A percentile compares a stretch with the other conserved stretches of the same genome.
Evolutionary conservation across 179 eudicot genomes (phyloP).

Genomic region (Silene noctiflora): DNA sequence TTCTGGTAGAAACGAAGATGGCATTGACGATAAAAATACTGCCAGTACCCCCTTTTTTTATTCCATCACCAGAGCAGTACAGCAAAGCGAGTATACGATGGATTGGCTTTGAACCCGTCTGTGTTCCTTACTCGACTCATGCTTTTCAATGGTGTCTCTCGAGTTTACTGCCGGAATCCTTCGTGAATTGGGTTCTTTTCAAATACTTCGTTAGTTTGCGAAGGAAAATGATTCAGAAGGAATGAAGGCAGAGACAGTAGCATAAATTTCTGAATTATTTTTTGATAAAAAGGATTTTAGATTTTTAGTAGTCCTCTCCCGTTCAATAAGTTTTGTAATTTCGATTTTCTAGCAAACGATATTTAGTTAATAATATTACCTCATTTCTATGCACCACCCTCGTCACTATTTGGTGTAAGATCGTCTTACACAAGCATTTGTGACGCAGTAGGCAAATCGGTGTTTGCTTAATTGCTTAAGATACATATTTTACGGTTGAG

Average conservation of each 20-base stretch:
- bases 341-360: too few relatives aligned
- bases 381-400: too few relatives aligned
- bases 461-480: too few relatives aligned
- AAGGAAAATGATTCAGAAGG: constrained; percentile 32
- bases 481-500: too few relatives aligned
- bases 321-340: too few relatives aligned
- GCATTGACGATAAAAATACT: constrained; percentile 24
- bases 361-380: too few relatives aligned
- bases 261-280: background rate
- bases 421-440: too few relatives aligned
- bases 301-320: too few relatives aligned
- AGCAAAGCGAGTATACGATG: constrained; percentile 53
- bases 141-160: constrained; percentile 35
- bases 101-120: constrained; percentile 39
- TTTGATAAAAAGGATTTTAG: too few relatives aligned
- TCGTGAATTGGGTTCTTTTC: constrained; percentile 29
- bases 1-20: constrained; percentile 59
- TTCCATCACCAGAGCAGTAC: constrained; percentile 46
- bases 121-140: constrained; percentile 58
- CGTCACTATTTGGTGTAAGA: too few relatives aligned
- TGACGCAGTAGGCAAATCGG: too few relatives aligned
- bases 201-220: constrained; percentile 32
- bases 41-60: constrained; percentile 34
- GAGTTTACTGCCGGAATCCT: constrained; percentile 29
- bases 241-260: constrained; percentile 18